These are phyloP conservation scores for Trichosporon coremiiforme DNA, from an alignment of 1,284 basidiomycete genomes.

Conservation along the genomic window DNA sequence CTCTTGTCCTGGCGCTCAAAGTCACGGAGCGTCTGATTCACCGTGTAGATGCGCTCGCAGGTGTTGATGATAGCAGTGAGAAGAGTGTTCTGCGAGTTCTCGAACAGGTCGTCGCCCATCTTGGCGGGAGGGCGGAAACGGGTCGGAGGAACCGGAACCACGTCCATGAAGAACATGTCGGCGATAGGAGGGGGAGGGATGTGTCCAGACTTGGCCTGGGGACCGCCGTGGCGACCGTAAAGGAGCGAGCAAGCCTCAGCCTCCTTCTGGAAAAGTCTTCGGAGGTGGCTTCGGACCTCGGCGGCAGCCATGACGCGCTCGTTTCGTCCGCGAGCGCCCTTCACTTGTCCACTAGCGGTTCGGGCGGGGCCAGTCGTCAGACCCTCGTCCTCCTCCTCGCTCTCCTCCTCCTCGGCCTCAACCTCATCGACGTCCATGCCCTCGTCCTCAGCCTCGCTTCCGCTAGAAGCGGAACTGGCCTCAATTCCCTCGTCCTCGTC, in stretches of 20 bases:
- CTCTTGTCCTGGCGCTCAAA: constrained; percentile 27
- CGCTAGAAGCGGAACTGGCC: constrained; percentile 49
- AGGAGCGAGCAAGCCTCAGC: constrained; percentile 77
- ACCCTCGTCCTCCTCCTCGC: constrained; percentile 54
- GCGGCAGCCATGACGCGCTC: constrained; percentile 87
- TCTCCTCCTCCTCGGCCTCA: constrained; percentile 62
- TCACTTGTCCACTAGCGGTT: constrained; percentile 73
- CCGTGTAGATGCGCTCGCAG: constrained; percentile 76
- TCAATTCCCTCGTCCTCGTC: constrained; percentile 52
- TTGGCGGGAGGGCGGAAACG: constrained; percentile 93
- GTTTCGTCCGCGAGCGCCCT: constrained; percentile 72
- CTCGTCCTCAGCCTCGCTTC: constrained; percentile 62
- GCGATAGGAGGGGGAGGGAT: constrained; percentile 61
- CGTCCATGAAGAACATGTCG: constrained; percentile 96
- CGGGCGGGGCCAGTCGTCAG: constrained; percentile 59
- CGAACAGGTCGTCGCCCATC: constrained; percentile 90
- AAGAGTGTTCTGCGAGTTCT: constrained; percentile 97
- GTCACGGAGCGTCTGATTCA: constrained; percentile 61
- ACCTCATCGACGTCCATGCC: constrained; percentile 54
- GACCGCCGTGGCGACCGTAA: constrained; percentile 89
- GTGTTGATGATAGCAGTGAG: constrained; percentile 80
- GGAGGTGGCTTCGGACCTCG: constrained; percentile 91
- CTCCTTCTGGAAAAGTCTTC: constrained; percentile 85
- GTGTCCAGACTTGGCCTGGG: constrained; percentile 49
- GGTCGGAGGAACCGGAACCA: constrained; percentile 87